Evolutionary conservation across 225 moss, liverwort and hornwort species (phyloP).

Genomic region (Physcomitrium patens): DNA sequence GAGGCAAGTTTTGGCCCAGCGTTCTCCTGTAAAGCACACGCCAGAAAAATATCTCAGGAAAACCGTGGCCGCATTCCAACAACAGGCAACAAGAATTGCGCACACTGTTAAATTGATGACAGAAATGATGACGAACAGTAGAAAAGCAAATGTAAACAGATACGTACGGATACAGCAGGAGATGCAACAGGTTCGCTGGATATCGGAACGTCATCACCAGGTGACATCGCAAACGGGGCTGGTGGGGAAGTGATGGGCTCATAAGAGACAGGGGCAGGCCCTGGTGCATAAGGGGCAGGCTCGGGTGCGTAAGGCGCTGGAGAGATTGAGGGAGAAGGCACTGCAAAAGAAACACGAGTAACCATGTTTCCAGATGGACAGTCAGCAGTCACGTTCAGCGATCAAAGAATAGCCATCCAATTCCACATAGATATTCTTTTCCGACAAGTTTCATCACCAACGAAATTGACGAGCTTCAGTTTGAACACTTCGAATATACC

Average conservation of each 20-base stretch:
- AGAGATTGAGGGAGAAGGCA: constrained; percentile 9
- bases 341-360: background rate
- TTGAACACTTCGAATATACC: background rate
- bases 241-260: constrained; percentile 28
- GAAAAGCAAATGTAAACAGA: no score
- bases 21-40: background rate
- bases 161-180: background rate
- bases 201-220: background rate
- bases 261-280: constrained; percentile 23
- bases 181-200: constrained; percentile 14
- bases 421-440: no score
- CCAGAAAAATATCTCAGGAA: no score
- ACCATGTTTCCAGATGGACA: background rate
- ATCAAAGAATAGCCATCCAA: background rate
- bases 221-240: constrained; percentile 22
- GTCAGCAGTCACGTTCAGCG: no score
- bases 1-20: background rate
- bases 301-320: background rate
- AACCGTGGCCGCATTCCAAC: no score
- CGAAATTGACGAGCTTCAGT: no score
- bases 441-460: no score
- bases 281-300: no score
- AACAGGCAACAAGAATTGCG: no score
- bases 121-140: background rate
- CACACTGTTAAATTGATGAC: no score